Evolutionary conservation across 352 stramenopile genomes (phyloP), one percentile per base, ranked within the genome.

Genomic region (Aphanomyces invadans): DNA sequence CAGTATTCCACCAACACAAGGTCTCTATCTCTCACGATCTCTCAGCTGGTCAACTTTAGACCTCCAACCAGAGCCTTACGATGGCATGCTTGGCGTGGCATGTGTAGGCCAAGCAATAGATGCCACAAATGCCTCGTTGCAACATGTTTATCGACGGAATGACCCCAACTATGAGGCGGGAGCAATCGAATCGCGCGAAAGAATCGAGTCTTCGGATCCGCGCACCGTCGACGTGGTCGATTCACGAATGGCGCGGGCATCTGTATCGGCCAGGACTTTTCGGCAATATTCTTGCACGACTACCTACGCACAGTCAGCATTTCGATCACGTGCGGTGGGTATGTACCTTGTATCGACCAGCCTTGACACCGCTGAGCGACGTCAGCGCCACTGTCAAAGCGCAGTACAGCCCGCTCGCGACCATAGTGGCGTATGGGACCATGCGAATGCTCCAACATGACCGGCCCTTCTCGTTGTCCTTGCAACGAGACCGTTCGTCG

Each of bases 401-500:
- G 10, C 80, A 75, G 55, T 90, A 89, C 31, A 88, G 51, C 2
- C 89, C 70, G 0, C 76, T 77, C 7, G 63, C 71, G n/a, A 65
- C 71, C 21, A 90, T 69, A 11, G 82, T 29, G 1, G 89, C 70
- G 54, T 89, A 92, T 12, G 88, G 54, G 46, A 76, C 84, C 3
- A 74, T 44, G 15, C 80, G 80, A n/a, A 92, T 82, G 28, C 79
- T 72, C 83, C 83, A 92, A 64, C 83, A 92, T 48, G 69, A 80
- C n/a, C 81, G 78, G 12, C 75, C 65, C 0, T 65, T 64, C 48
- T 73, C 51, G 64, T 89, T 89, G 54, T 83, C 76, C 10, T 60
- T 76, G 73, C 83, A 92, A 49, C 81, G 83, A 23, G 76, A 89
- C 62, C 73, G 89, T 67, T 92, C 79, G 68, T 92, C 80, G 61